phyloP scores from a whole-genome alignment of 2,329 filamentous ascomycete genomes.

The Paradendryphiella salina region DNA sequence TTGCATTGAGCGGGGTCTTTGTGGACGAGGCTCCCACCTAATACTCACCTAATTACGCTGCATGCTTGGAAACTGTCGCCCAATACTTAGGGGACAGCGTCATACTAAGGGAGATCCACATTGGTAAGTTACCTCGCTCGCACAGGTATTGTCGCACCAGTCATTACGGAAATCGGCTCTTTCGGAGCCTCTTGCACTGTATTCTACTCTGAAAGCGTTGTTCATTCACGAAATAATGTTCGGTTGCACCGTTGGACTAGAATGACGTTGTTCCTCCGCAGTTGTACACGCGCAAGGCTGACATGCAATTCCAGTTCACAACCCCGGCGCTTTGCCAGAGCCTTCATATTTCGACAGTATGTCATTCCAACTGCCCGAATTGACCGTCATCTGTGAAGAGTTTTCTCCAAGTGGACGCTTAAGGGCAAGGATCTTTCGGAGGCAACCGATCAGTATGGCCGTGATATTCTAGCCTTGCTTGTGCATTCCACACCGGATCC shows the following conservation, averaged over 20 bases:
- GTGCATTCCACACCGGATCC: slow-evolving; percentile 27
- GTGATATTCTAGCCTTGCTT: slow-evolving; percentile 19
- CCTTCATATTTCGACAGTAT: slow-evolving; percentile 21
- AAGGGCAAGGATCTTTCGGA: slow-evolving; percentile 10
- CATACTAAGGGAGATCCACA: slow-evolving; percentile 33
- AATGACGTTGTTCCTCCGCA: slow-evolving; percentile 23
- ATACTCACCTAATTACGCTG: slow-evolving; percentile 20
- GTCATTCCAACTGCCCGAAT: slow-evolving; percentile 10
- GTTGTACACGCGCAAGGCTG: slow-evolving; percentile 29
- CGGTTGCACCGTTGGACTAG: slow-evolving; percentile 7
- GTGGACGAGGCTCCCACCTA: slow-evolving; percentile 53
- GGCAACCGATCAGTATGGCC: slow-evolving; percentile 20
- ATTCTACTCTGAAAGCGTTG: slow-evolving; percentile 14
- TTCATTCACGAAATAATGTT: slow-evolving; percentile 13
- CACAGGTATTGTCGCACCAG: slow-evolving; percentile 9
- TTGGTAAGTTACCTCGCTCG: slow-evolving; percentile 29
- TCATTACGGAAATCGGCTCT: slow-evolving; percentile 6
- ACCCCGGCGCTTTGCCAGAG: slow-evolving; percentile 28
- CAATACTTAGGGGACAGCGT: slow-evolving; percentile 18
- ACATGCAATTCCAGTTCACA: slow-evolving; percentile 29
- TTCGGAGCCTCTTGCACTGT: slow-evolving; percentile 11
- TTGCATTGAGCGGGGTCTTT: slow-evolving; percentile 54
- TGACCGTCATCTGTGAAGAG: slow-evolving; percentile 31
- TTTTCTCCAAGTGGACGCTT: slow-evolving; percentile 21
- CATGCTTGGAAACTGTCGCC: slow-evolving; percentile 28